A percentile compares a stretch with the other conserved stretches of the same genome.
phyloP scores from a whole-genome alignment of 2,329 filamentous ascomycete genomes.

The Phialophora macrospora region DNA sequence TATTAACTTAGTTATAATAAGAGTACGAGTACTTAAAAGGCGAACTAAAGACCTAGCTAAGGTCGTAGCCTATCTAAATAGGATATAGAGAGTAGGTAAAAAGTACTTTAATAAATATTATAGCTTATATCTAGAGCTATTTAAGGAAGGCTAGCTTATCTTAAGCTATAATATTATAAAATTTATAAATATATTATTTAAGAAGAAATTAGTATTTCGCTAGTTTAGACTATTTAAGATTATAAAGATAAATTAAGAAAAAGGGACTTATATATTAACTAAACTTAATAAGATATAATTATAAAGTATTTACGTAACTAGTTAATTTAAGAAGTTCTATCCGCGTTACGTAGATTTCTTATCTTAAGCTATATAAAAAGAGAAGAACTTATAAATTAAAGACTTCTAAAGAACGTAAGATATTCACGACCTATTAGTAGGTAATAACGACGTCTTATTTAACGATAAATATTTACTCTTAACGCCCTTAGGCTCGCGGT shows the following conservation, averaged over 20 bases:
- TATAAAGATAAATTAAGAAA: too few relatives aligned
- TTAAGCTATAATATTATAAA: slow-evolving; percentile 5
- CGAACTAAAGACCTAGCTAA: not conserved
- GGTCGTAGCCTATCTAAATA: not conserved
- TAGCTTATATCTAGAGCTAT: slow-evolving; percentile 2
- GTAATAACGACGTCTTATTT: too few relatives aligned
- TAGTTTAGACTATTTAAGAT: too few relatives aligned
- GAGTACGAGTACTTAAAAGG: not conserved
- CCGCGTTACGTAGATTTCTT: not conserved
- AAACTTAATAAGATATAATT: too few relatives aligned
- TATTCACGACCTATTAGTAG: not conserved
- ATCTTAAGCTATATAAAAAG: not conserved
- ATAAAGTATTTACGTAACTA: not conserved
- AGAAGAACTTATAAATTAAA: not conserved
- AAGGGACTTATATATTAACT: too few relatives aligned
- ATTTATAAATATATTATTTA: slow-evolving; percentile 2
- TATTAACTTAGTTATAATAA: too few relatives aligned
- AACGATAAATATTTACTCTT: too few relatives aligned
- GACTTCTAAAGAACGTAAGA: not conserved
- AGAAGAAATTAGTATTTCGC: slow-evolving; percentile 7
- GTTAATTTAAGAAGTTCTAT: slow-evolving; percentile 5
- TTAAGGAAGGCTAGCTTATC: not conserved
- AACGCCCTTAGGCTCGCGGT: not conserved
- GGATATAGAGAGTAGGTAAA: not conserved
- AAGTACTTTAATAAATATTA: not conserved